These are phyloP conservation scores for Zizania latifolia DNA, from an alignment of 176 grass and related monocot genomes.

Conservation along the genomic window DNA sequence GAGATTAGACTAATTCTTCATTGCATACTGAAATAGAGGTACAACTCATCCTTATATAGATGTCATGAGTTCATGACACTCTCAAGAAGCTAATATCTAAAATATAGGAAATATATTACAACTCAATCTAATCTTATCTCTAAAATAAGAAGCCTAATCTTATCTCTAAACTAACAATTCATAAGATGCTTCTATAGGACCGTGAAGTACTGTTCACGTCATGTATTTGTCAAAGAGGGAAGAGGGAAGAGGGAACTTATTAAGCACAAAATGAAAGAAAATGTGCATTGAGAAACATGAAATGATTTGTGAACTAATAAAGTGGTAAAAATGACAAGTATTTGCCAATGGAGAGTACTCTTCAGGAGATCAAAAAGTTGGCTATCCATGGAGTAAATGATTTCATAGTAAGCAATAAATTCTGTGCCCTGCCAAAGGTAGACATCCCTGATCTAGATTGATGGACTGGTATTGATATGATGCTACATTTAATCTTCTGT, in stretches of 20 bases:
- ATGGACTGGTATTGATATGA: background rate
- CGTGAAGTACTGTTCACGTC: no score
- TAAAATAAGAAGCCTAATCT: no score
- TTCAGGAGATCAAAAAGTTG: constrained; percentile 10
- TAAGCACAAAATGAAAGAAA: background rate
- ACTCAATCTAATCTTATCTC: no score
- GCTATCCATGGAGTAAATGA: constrained; percentile 27
- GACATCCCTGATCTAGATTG: constrained; percentile 23
- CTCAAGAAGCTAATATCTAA: no score
- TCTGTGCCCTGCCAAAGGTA: constrained; percentile 13
- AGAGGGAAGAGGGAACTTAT: background rate
- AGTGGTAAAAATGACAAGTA: background rate
- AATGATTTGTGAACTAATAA: background rate
- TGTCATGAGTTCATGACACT: no score
- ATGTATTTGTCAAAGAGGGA: no score
- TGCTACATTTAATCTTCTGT: constrained; percentile 6
- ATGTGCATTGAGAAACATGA: background rate
- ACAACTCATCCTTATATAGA: no score
- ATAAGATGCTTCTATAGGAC: no score
- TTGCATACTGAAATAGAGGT: no score
- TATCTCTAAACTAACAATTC: no score
- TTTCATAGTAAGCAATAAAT: background rate
- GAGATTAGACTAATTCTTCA: no score
- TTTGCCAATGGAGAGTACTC: background rate
- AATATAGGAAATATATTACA: no score